Conservation (phyloP, 2,329 filamentous ascomycete genomes). For the Aureobasidium sp. region DNA sequence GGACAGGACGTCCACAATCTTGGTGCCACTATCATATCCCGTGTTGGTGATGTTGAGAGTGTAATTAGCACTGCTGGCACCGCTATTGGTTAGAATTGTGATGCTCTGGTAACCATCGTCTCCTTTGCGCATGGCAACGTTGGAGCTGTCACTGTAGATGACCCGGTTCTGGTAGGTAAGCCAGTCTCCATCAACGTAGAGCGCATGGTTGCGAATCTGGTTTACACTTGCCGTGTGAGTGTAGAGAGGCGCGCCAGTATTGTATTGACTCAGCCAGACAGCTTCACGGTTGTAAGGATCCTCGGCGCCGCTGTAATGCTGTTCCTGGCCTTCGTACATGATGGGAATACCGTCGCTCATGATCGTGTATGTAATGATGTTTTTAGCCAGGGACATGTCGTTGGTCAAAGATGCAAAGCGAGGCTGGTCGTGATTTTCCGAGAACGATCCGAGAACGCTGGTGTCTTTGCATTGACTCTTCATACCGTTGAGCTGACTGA, state of each 20-base stretch:
- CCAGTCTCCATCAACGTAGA: conserved; percentile 33
- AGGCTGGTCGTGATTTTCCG: conserved; percentile 33
- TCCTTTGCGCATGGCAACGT: conserved; percentile 44
- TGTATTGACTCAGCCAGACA: conserved; percentile 36
- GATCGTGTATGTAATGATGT: conserved; percentile 55
- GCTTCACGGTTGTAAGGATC: conserved; percentile 37
- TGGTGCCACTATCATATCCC: conserved; percentile 24
- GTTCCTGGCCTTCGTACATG: conserved; percentile 60
- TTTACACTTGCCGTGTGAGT: conserved; percentile 40
- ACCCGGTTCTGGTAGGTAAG: conserved; percentile 34
- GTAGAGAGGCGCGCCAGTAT: conserved; percentile 36
- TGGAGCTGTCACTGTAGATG: conserved; percentile 35
- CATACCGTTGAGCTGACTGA: conserved; percentile 26
- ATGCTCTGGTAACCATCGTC: conserved; percentile 31
- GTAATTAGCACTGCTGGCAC: conserved; percentile 22
- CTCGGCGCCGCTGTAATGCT: conserved; percentile 41
- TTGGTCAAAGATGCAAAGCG: conserved; percentile 41
- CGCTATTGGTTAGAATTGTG: conserved; percentile 29
- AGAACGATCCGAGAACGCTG: conserved; percentile 33
- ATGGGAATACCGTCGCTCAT: conserved; percentile 56
- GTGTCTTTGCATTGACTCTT: conserved; percentile 32
- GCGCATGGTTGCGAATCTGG: conserved; percentile 42
- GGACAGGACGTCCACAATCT: conserved; percentile 33
- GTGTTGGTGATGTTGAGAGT: conserved; percentile 24
- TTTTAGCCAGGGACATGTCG: conserved; percentile 52